Evolutionary conservation across 805 yeast genomes (phyloP).

Genomic region (Torulaspora indica): DNA sequence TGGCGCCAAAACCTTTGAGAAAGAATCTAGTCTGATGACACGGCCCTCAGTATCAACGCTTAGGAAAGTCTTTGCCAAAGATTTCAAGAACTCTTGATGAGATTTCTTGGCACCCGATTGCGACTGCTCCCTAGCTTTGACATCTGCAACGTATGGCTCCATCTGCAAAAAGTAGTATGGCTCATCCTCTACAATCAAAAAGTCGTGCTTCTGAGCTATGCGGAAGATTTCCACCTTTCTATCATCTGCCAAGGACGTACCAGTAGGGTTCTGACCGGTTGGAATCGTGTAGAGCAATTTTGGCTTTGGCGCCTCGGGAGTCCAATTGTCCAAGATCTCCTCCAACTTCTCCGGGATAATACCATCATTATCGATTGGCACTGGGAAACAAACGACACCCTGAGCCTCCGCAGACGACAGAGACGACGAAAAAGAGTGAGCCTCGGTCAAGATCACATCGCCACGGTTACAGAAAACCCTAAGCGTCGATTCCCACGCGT

Average conservation of each 20-base stretch:
- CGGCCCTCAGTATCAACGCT: slow-evolving; percentile 81
- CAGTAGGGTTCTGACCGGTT: slow-evolving; percentile 98
- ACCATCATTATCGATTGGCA: slow-evolving; percentile 75
- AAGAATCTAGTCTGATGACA: slow-evolving; percentile 82
- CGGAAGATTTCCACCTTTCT: slow-evolving; percentile 75
- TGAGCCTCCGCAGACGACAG: slow-evolving; percentile 74
- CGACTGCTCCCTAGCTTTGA: slow-evolving; percentile 30
- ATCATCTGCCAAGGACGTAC: slow-evolving; percentile 70
- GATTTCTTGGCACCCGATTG: slow-evolving; percentile 26
- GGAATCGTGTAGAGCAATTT: slow-evolving; percentile 84
- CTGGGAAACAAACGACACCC: slow-evolving; percentile 64
- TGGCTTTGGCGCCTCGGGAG: slow-evolving; percentile 60
- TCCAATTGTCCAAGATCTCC: slow-evolving; percentile 62
- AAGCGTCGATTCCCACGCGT: slow-evolving; percentile 77
- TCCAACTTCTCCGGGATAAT: slow-evolving; percentile 68
- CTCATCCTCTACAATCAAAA: slow-evolving; percentile 88
- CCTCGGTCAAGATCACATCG: slow-evolving; percentile 80
- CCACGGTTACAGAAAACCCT: slow-evolving; percentile 74
- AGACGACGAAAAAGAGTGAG: slow-evolving; percentile 77
- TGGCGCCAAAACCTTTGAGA: slow-evolving; percentile 89
- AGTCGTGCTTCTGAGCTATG: slow-evolving; percentile 78
- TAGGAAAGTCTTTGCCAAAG: slow-evolving; percentile 70
- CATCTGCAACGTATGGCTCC: slow-evolving; percentile 61
- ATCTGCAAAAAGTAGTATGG: slow-evolving; percentile 96
- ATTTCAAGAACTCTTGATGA: slow-evolving; percentile 62